Percentiles rank a stretch among this genome's conserved stretches.
Evolutionary conservation across 495 filamentous ascomycete genomes (phyloP).

Genomic region (Talaromyces stipitatus): DNA sequence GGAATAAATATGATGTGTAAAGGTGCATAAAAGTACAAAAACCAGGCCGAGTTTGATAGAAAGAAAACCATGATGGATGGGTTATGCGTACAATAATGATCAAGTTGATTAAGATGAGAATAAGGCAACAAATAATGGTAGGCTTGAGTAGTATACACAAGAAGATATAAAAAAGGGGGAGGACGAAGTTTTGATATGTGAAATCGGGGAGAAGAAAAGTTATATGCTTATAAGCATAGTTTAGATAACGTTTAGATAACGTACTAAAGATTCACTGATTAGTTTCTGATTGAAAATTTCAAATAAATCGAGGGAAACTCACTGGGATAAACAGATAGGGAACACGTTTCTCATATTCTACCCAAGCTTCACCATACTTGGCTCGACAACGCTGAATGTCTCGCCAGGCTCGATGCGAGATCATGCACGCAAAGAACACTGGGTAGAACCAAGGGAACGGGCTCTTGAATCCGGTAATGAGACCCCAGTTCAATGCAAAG

Average conservation of each 20-base stretch:
- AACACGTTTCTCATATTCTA: constrained; percentile 75
- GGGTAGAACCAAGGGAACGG: constrained; percentile 96
- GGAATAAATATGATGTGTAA: neutral
- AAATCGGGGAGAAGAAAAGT: neutral
- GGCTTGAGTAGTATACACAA: neutral
- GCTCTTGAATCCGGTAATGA: constrained; percentile 54
- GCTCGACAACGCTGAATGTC: constrained; percentile 73
- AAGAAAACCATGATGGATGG: neutral
- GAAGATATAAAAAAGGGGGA: neutral
- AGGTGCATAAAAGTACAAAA: neutral
- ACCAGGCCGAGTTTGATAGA: neutral
- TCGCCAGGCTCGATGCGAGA: constrained; percentile 71
- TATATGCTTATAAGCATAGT: neutral
- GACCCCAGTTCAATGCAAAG: constrained; percentile 62
- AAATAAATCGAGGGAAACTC: constrained; percentile 31
- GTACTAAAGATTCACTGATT: neutral
- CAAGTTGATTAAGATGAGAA: neutral
- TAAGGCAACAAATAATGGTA: neutral
- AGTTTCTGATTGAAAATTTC: constrained; percentile 43
- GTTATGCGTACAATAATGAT: neutral
- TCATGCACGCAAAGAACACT: constrained; percentile 83
- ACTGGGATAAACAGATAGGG: constrained; percentile 95
- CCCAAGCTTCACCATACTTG: constrained; percentile 90
- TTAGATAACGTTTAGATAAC: neutral
- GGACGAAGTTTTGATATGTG: neutral